Percentiles rank a stretch among this genome's conserved stretches.
Evolutionary conservation across 257 asterid genomes (phyloP).

Genomic region (Ilex aquifolium): DNA sequence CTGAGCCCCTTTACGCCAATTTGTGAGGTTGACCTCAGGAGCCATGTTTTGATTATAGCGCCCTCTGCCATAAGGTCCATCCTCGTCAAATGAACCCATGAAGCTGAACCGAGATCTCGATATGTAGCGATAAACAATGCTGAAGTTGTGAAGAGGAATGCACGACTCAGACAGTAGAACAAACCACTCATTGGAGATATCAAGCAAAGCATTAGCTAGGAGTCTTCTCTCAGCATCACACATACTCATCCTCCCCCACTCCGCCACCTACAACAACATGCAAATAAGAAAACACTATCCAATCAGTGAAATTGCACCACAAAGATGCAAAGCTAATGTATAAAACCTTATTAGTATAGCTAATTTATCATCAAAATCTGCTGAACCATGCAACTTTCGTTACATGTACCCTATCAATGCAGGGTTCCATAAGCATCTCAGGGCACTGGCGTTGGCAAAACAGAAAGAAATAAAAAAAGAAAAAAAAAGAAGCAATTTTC

Average conservation of each 20-base stretch:
- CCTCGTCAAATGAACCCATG: constrained; percentile 33
- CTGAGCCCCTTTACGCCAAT: constrained; percentile 47
- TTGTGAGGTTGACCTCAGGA: constrained; percentile 29
- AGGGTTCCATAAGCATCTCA: not conserved
- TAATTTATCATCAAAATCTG: not conserved
- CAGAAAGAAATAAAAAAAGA: too few species aligned
- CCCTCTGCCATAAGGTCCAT: constrained; percentile 39
- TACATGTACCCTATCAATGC: not conserved
- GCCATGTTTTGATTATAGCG: constrained; percentile 30
- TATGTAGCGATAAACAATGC: constrained; percentile 27
- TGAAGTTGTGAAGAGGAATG: constrained; percentile 38
- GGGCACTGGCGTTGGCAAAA: not conserved
- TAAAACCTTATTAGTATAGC: not conserved
- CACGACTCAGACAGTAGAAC: constrained; percentile 43
- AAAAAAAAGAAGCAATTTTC: too few species aligned
- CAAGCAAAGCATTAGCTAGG: constrained; percentile 40
- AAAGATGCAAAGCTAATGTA: not conserved
- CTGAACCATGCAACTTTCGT: not conserved
- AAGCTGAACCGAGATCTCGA: constrained; percentile 37
- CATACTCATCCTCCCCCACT: constrained; percentile 49
- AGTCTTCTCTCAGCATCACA: constrained; percentile 50
- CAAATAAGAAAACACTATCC: not conserved
- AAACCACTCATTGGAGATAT: constrained; percentile 42
- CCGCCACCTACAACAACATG: constrained; percentile 26
- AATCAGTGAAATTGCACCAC: not conserved